A percentile compares a stretch with the other conserved stretches of the same genome.
Evolutionary conservation across 306 rosid species (phyloP).

Genomic region (Prunus fruticosa): DNA sequence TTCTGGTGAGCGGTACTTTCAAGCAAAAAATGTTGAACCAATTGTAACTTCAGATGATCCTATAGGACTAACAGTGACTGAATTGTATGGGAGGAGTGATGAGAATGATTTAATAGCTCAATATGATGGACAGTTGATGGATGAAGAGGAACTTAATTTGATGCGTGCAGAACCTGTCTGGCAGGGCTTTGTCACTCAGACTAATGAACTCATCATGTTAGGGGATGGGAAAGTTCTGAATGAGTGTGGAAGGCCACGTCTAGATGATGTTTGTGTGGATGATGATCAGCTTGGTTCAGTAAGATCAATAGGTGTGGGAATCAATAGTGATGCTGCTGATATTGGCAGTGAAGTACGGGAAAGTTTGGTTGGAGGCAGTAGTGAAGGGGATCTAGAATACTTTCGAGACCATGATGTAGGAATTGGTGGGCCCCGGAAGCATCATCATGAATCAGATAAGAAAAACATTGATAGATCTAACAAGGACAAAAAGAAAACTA

Average conservation of each 20-base stretch:
- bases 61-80: conserved; percentile 62
- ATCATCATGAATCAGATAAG: conserved; percentile 49
- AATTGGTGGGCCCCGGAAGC: conserved; percentile 46
- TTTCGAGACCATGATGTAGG: conserved; percentile 61
- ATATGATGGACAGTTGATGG: conserved; percentile 90
- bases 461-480: conserved; percentile 42
- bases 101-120: conserved; percentile 71
- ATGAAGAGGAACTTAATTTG: conserved; percentile 76
- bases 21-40: conserved; percentile 64
- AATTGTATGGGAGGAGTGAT: conserved; percentile 63
- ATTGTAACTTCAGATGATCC: conserved; percentile 65
- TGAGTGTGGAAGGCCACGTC: conserved; percentile 55
- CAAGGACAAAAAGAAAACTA: conserved; percentile 51
- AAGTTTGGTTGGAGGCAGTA: conserved; percentile 80
- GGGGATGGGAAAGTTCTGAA: conserved; percentile 65
- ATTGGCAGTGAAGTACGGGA: conserved; percentile 87
- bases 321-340: conserved; percentile 86
- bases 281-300: conserved; percentile 89
- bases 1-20: conserved; percentile 86
- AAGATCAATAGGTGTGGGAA: conserved; percentile 97
- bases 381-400: conserved; percentile 82
- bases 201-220: conserved; percentile 68
- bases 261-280: conserved; percentile 69
- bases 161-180: conserved; percentile 91
- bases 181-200: conserved; percentile 94